Base-by-base conservation (phyloP, 2,329 filamentous ascomycete species). In the Aspergillus clavatus region DNA sequence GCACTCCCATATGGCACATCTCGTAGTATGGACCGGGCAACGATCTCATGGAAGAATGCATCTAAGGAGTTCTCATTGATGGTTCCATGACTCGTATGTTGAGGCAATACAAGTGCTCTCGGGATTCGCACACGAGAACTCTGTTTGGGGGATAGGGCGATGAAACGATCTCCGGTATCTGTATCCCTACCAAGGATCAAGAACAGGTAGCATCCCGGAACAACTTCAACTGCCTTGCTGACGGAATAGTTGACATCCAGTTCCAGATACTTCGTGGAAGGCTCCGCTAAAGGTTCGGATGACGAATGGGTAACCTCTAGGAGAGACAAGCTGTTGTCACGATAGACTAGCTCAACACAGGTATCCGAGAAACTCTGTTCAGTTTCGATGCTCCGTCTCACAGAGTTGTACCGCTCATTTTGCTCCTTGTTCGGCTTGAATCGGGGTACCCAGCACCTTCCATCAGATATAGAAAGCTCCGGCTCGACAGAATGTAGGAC, bases 401-500 rank as follows among this genome's bases (percentile, higher is more conserved):
- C n/a, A 23, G 45, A 43, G 36, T 51, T 50, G 22, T 38, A 43
- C 33, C 47, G 38, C 7, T n/a, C 24, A 27, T 48, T 50, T 58
- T 14, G 8, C 7, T 33, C 37, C 6, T 11, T 7, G 36, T 35
- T 16, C 4, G 6, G 16, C 5, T 31, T 7, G 7, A 45, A 12
- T 2, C 42, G 55, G 1, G 58, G 55, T 12, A 63, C 50, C 16
- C 51, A 27, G 5, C 51, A 23, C 3, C 47, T 45, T 12, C 53
- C 57, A n/a, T 54, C 24, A 6, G 49, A 7, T n/a, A 38, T 6
- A 6, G 19, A 16, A 38, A 23, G 11, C 21, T 38, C 36, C 3
- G 36, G 36, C 36, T 38, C 36, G 8, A 38, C 36, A n/a, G 16
- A 27, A 27, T 27, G 12, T 11, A 27, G 12, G 12, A 27, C 12